Conservation (phyloP, 495 filamentous ascomycete species). For the Pseudoneurospora amorphoporcata region DNA sequence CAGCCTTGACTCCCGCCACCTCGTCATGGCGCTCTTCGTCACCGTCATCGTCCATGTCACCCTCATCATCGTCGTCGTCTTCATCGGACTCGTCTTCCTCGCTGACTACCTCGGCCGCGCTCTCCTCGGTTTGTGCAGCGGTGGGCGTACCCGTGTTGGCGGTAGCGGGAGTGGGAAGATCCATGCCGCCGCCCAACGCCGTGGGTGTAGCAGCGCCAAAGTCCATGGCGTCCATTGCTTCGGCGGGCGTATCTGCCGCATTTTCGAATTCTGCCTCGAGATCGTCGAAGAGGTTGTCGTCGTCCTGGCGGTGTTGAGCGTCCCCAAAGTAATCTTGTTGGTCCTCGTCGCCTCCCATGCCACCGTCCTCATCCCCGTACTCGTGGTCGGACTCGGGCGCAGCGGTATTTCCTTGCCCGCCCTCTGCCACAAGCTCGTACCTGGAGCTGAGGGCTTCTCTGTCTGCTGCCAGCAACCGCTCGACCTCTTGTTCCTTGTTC, state of each 20-base stretch:
- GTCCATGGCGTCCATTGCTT: conserved; percentile 10
- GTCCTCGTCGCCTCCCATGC: conserved; percentile 38
- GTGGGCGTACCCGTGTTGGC: conserved; percentile 19
- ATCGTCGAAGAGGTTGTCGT: conserved; percentile 29
- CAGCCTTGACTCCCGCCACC: conserved; percentile 36
- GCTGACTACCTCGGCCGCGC: conserved; percentile 32
- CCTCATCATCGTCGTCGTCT: conserved; percentile 37
- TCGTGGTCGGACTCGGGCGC: conserved; percentile 37
- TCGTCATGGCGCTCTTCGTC: conserved; percentile 37
- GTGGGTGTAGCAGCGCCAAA: conserved; percentile 19
- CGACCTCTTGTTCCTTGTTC: conserved; percentile 73
- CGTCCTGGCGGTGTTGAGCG: background rate
- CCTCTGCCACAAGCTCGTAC: conserved; percentile 56
- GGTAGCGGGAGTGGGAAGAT: conserved; percentile 30
- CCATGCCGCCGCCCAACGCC: conserved; percentile 11
- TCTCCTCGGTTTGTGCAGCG: conserved; percentile 17
- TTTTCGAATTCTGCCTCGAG: conserved; percentile 30
- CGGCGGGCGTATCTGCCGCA: conserved; percentile 19
- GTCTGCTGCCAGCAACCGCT: conserved; percentile 64
- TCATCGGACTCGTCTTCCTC: conserved; percentile 40
- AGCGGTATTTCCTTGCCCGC: conserved; percentile 31
- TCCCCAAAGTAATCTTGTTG: conserved; percentile 10
- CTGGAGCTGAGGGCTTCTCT: conserved; percentile 42
- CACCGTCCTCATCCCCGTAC: conserved; percentile 48
- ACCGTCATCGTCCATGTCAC: conserved; percentile 37